A percentile compares a stretch with the other conserved stretches of the same genome.
Evolutionary conservation across 306 rosid species (phyloP).

Genomic region (Hylodesmum podocarpum): DNA sequence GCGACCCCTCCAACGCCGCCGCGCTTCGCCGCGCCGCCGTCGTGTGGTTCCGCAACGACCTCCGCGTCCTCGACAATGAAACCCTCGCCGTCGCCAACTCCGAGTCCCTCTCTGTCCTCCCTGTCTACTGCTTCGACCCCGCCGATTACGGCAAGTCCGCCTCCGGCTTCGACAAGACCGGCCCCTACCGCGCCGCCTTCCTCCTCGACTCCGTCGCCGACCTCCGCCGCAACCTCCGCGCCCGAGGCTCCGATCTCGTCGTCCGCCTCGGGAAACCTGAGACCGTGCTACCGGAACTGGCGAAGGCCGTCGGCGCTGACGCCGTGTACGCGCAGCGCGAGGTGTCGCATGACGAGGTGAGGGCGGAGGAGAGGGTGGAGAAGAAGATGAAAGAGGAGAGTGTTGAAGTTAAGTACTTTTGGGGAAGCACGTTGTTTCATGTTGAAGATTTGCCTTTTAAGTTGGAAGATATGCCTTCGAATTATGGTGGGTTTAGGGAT

Average conservation of each 20-base stretch:
- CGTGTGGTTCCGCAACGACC: conserved; percentile 93
- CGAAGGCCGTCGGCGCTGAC: conserved; percentile 85
- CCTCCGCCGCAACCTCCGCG: conserved; percentile 68
- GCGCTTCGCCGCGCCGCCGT: conserved; percentile 81
- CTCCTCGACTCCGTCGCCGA: conserved; percentile 75
- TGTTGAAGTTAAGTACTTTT: conserved; percentile 81
- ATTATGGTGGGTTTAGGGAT: conserved; percentile 82
- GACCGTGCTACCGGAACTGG: conserved; percentile 69
- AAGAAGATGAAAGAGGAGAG: conserved; percentile 78
- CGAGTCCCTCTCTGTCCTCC: conserved; percentile 80
- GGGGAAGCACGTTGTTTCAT: conserved; percentile 96
- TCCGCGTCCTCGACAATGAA: conserved; percentile 85
- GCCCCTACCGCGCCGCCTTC: conserved; percentile 77
- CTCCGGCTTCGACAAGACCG: conserved; percentile 85
- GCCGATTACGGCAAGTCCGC: conserved; percentile 82
- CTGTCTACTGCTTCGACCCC: conserved; percentile 94
- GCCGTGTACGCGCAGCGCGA: conserved; percentile 75
- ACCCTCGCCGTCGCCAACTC: conserved; percentile 69
- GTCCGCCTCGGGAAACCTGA: conserved; percentile 89
- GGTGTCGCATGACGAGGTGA: conserved; percentile 83
- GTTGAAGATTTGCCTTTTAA: conserved; percentile 81
- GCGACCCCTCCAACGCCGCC: conserved; percentile 78
- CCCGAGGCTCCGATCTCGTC: conserved; percentile 86
- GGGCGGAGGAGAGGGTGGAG: conserved; percentile 76
- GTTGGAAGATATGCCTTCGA: conserved; percentile 87